A percentile compares a stretch with the other conserved stretches of the same genome.
These are phyloP conservation scores for Immersiella caudata DNA, from an alignment of 495 filamentous ascomycete genomes.

Conservation along the genomic window DNA sequence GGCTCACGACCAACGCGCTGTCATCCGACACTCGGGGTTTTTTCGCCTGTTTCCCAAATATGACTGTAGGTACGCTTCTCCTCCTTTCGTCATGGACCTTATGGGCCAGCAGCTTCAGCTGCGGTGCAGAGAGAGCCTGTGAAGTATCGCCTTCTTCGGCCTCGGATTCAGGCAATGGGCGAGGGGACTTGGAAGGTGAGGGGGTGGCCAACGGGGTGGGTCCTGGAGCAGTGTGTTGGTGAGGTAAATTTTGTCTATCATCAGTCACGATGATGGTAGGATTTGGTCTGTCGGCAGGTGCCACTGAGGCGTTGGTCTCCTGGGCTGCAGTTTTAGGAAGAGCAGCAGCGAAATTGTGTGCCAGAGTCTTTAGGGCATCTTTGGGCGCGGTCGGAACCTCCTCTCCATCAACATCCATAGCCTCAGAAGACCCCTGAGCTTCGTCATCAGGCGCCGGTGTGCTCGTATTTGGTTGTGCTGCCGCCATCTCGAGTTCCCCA, in stretches of 20 bases:
- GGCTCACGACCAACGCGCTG: constrained; percentile 35
- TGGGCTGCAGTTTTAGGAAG: background rate
- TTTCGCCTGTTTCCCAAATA: constrained; percentile 66
- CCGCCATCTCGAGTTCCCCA: background rate
- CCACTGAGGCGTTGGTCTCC: background rate
- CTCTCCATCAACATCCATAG: constrained; percentile 7
- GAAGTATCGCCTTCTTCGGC: constrained; percentile 15
- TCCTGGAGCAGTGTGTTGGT: background rate
- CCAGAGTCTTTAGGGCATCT: background rate
- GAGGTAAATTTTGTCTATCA: background rate
- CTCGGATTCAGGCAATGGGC: background rate
- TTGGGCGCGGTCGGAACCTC: background rate
- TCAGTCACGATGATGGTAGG: background rate
- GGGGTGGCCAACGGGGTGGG: background rate
- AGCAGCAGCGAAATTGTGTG: background rate
- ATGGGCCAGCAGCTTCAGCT: constrained; percentile 56
- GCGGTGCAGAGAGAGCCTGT: constrained; percentile 39
- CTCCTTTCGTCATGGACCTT: constrained; percentile 65
- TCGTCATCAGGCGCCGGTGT: background rate
- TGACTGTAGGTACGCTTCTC: constrained; percentile 73
- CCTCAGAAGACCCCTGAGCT: background rate
- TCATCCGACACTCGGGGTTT: constrained; percentile 32
- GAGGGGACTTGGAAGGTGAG: background rate
- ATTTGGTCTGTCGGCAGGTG: background rate
- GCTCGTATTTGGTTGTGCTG: background rate